Base-by-base conservation (phyloP, 306 rosid species). In the Delonix regia region DNA sequence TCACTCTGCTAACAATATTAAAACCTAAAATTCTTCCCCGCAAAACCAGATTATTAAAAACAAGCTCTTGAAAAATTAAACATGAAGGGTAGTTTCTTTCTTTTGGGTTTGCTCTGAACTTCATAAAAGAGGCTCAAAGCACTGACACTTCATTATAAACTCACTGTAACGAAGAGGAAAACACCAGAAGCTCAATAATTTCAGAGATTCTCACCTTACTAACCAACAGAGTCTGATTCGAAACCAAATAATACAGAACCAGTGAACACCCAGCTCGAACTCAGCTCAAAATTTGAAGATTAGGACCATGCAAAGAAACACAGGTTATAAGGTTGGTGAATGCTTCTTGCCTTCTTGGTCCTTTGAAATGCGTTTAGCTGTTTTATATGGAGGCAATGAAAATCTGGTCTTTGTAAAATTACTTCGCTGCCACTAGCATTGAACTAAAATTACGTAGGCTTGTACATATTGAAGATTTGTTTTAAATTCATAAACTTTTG, bases 321-420 rank as follows among this genome's bases (percentile, higher is more conserved):
- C 24, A 73, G 24, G 19, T 78, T 67, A 77, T 48, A 28, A 76
- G 69, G 64, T 41, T 33, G 82, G 79, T 77, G 64, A 9, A 38
- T 47, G 7, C 44, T 25, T 1, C 16, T 22, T 56, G 30, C 33
- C 33, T 16, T 9, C 62, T 39, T 61, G 77, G 77, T 79, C 52
- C 19, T 52, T 49, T 16, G 21, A 38, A 18, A 47, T 56, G 45
- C 19, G 11, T 3, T 41, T 49, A 33, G 81, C 24, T 9, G 2
- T 8, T 71, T 81, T 65, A 80, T 80, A 49, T 18, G 79, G 85
- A 75, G 68, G 71, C 77, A 3, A 60, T 0, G 80, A 78, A 85
- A 74, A 59, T 83, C 89, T 59, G n/a, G 33, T 2, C 13, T 67
- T 63, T 0, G 3, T 0, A 16, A n/a, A 84, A 61, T 85, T 74